These are phyloP conservation scores for Raphanus sativus DNA, from an alignment of 345 rosid species.

Conservation along the genomic window DNA sequence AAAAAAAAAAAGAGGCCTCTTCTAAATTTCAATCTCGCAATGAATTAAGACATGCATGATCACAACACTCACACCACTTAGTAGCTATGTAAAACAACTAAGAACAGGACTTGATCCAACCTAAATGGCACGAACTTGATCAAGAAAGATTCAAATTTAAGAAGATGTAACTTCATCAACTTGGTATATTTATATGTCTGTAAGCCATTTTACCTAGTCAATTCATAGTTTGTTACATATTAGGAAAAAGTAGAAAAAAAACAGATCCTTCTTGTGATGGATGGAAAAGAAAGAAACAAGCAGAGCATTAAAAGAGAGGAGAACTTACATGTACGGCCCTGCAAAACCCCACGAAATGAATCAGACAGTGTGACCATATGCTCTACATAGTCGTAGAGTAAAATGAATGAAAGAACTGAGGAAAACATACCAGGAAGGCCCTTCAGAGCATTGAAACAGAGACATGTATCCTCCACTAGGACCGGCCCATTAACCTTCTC, in stretches of 20 bases:
- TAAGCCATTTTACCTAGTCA: neutral
- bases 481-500: constrained; percentile 87
- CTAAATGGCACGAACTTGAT: neutral
- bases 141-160: neutral
- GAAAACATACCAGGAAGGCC: constrained; percentile 83
- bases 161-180: neutral
- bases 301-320: neutral
- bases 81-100: neutral
- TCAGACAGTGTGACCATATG: neutral
- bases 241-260: neutral
- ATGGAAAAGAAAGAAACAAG: neutral
- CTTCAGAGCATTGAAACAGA: constrained; percentile 88
- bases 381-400: neutral
- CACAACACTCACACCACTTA: neutral
- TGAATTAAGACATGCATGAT: neutral
- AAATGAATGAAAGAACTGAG: neutral
- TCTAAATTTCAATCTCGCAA: constrained; percentile 8
- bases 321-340: constrained; percentile 97
- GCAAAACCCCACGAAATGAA: constrained; percentile 41
- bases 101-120: constrained; percentile 1
- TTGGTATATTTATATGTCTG: neutral
- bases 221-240: neutral
- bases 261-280: neutral
- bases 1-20: neutral
- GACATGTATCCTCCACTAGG: constrained; percentile 94